Base-by-base conservation (phyloP, 148 eudicot genomes). In the Cornus controversa region DNA sequence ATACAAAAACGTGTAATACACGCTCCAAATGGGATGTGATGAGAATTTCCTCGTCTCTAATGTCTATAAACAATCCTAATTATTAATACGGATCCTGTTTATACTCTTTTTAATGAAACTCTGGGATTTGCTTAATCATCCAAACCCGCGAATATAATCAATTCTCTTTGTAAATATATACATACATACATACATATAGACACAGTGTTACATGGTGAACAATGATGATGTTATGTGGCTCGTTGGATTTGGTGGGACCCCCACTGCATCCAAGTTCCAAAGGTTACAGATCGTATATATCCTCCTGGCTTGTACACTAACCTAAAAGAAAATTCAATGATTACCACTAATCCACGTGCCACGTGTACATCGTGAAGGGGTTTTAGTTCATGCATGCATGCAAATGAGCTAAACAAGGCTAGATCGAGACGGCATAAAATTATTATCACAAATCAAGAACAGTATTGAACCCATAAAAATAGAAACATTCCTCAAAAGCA, bases 401-500 rank as follows among this genome's bases (percentile, higher is more conserved):
- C 50, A 50, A 42, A 3, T 50, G 73, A 3, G 58, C 75, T 70
- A 37, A 62, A 78, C 53, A 74, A 71, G 63, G 70, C 60, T 7
- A n/a, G n/a, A n/a, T n/a, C n/a, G n/a, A n/a, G n/a, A n/a, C n/a
- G 57, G 34, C 1, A 20, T 70, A 77, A 66, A 53, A 47, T 67
- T 23, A 31, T 15, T 23, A n/a, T 78, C 62, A 28, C 62, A 63
- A 75, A 57, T 69, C 79, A 58, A 67, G 69, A 73, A 77, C 80
- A 67, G 70, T 75, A 75, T 83, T 82, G 85, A 83, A 81, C 78
- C 75, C 76, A 78, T 69, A 80, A 81, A 81, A 74, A 79, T 29
- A 18, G 47, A 76, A 80, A 82, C 84, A 80, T 80, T 76, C 87
- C 90, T 89, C 77, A 90, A 90, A 90, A 90, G 92, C 77, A 85